A percentile compares a stretch with the other conserved stretches of the same genome.
Evolutionary conservation across 306 rosid genomes (phyloP).

Genomic region (Hylodesmum podocarpum): DNA sequence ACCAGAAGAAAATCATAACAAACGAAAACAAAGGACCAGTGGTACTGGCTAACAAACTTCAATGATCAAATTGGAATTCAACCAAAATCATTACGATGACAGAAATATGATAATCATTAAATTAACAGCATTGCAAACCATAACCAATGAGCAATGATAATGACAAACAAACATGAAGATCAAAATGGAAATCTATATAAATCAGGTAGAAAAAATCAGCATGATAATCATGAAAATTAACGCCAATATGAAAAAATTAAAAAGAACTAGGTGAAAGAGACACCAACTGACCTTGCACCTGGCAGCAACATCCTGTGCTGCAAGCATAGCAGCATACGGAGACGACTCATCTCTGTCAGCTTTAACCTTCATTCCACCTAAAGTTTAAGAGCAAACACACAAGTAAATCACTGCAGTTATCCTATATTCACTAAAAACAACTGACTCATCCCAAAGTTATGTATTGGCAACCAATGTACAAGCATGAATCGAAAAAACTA

Average conservation of each 20-base stretch:
- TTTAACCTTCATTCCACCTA: slow-evolving; percentile 98
- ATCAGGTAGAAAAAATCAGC: background rate
- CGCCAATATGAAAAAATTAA: too few relatives aligned
- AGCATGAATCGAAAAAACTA: background rate
- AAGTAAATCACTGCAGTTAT: background rate
- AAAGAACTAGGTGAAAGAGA: background rate
- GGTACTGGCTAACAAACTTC: background rate
- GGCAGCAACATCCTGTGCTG: slow-evolving; percentile 83
- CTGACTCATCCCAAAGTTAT: background rate
- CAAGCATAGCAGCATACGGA: slow-evolving; percentile 95
- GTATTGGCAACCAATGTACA: too few relatives aligned
- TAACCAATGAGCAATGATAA: too few relatives aligned
- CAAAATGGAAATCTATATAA: too few relatives aligned
- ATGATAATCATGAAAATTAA: background rate
- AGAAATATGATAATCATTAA: too few relatives aligned
- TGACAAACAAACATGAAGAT: too few relatives aligned
- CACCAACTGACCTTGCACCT: slow-evolving; percentile 63
- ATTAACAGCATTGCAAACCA: too few relatives aligned
- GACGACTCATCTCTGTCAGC: slow-evolving; percentile 93
- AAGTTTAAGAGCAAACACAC: background rate
- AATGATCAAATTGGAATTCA: background rate
- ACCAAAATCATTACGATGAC: too few relatives aligned
- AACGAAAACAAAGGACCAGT: background rate
- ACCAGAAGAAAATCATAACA: too few relatives aligned
- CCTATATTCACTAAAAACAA: background rate